phyloP scores from a whole-genome alignment of 2,329 filamentous ascomycete genomes.

The Fusarium nurragi region DNA sequence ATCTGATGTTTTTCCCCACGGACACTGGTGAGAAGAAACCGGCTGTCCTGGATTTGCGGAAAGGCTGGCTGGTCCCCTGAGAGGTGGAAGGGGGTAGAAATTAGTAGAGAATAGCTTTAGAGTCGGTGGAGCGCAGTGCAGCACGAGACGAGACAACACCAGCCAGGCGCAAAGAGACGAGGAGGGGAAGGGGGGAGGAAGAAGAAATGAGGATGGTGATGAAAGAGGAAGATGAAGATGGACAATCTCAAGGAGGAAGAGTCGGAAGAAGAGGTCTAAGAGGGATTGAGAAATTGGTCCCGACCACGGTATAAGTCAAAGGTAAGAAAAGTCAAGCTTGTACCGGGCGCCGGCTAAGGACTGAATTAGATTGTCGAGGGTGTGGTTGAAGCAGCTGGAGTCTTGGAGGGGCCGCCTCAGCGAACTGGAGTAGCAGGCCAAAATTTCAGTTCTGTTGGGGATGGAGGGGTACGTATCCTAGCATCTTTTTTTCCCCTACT shows the following conservation, averaged over 20 bases:
- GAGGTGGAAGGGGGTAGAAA: slow-evolving; percentile 42
- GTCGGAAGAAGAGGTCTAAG: slow-evolving; percentile 41
- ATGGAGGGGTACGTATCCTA: slow-evolving; percentile 47
- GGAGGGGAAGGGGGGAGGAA: slow-evolving; percentile 19
- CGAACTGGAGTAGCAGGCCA: slow-evolving; percentile 44
- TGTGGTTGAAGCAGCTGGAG: slow-evolving; percentile 39
- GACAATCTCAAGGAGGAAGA: slow-evolving; percentile 43
- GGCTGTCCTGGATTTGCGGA: slow-evolving; percentile 42
- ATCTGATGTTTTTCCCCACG: slow-evolving; percentile 43
- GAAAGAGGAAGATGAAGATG: slow-evolving; percentile 41
- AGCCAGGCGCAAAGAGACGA: slow-evolving; percentile 41
- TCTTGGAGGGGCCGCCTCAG: slow-evolving; percentile 43
- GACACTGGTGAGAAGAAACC: slow-evolving; percentile 41
- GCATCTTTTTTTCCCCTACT: slow-evolving; percentile 29
- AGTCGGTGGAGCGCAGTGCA: slow-evolving; percentile 41
- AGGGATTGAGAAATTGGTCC: slow-evolving; percentile 40
- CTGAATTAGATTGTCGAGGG: slow-evolving; percentile 32
- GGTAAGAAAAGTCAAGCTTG: slow-evolving; percentile 41
- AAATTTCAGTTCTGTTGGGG: slow-evolving; percentile 57
- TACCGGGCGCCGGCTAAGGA: slow-evolving; percentile 35
- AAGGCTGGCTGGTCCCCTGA: slow-evolving; percentile 44
- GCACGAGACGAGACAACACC: slow-evolving; percentile 44
- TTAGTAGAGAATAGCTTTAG: slow-evolving; percentile 42
- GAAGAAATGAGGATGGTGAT: slow-evolving; percentile 31
- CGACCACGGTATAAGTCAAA: slow-evolving; percentile 46